Percentiles rank a stretch among this genome's conserved stretches.
These are phyloP conservation scores for Taphrina communis DNA, from an alignment of 1,139 yeast species.

Conservation along the genomic window DNA sequence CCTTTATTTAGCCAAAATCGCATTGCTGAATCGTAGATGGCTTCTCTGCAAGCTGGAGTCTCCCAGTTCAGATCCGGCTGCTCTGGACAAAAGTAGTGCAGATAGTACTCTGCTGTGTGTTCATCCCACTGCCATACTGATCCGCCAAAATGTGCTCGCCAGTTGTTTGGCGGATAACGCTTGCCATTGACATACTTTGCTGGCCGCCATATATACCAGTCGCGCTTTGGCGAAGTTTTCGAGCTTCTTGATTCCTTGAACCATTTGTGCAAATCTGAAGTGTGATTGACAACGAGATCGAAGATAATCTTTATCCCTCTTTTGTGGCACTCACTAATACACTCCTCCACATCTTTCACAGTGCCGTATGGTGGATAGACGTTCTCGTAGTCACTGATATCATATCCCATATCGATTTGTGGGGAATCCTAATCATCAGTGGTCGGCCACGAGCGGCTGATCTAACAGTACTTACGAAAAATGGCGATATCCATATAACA, in stretches of 20 bases:
- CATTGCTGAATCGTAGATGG: conserved; percentile 60
- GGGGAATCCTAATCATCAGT: conserved; percentile 60
- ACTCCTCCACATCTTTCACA: conserved; percentile 59
- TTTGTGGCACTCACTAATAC: conserved; percentile 58
- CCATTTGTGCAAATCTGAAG: conserved; percentile 64
- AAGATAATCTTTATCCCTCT: conserved; percentile 61
- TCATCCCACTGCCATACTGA: conserved; percentile 66
- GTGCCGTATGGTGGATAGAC: conserved; percentile 63
- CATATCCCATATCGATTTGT: conserved; percentile 69
- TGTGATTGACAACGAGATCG: conserved; percentile 66
- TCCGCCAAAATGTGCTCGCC: conserved; percentile 61
- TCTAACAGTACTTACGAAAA: conserved; percentile 4
- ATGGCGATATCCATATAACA: conserved; percentile 59
- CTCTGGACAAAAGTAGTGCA: conserved; percentile 59
- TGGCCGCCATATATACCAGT: conserved; percentile 67
- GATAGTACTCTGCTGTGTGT: conserved; percentile 60
- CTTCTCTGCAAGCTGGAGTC: conserved; percentile 59
- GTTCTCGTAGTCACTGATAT: conserved; percentile 61
- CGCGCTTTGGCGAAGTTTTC: conserved; percentile 61
- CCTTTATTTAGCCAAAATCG: conserved; percentile 64
- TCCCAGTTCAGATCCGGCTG: conserved; percentile 71
- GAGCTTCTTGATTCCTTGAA: conserved; percentile 63
- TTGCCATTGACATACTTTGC: conserved; percentile 58
- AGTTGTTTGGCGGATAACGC: conserved; percentile 63
- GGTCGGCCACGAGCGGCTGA: conserved; percentile 50